Conservation (phyloP, 345 rosid species). For the Arabidopsis suecica region DNA sequence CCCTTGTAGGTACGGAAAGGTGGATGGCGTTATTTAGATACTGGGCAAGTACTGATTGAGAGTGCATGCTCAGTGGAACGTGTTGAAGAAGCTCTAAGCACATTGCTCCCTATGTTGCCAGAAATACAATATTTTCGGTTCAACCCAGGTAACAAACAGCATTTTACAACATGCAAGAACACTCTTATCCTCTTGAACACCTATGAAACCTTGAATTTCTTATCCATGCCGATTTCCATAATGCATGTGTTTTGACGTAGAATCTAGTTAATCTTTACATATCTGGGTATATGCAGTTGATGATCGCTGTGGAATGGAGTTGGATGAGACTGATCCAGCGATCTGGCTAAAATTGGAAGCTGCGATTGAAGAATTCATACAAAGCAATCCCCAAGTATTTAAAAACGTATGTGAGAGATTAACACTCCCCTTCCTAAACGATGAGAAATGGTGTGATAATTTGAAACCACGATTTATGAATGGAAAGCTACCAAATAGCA, state of each 20-base stretch:
- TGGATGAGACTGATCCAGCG: constrained; percentile 99
- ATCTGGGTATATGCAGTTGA: constrained; percentile 63
- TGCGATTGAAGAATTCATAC: constrained; percentile 78
- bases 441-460: constrained; percentile 71
- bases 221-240: constrained; percentile 2
- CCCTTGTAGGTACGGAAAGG: constrained; percentile 78
- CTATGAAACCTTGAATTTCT: background rate
- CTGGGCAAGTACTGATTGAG: constrained; percentile 97
- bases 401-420: constrained; percentile 78
- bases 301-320: constrained; percentile 97
- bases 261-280: constrained; percentile 26
- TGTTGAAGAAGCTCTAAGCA: constrained; percentile 97
- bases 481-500: constrained; percentile 43
- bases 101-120: constrained; percentile 92
- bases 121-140: constrained; percentile 91
- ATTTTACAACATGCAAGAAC: constrained; percentile 25
- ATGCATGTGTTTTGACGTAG: background rate
- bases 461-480: constrained; percentile 52
- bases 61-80: constrained; percentile 98
- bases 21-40: constrained; percentile 98
- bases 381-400: constrained; percentile 67
- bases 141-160: constrained; percentile 73
- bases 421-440: constrained; percentile 74
- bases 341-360: constrained; percentile 92
- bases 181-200: constrained; percentile 10